A percentile compares a stretch with the other conserved stretches of the same genome.
phyloP scores from a whole-genome alignment of 371 early-diverging fungal species.

The Rhizopus delemar region DNA sequence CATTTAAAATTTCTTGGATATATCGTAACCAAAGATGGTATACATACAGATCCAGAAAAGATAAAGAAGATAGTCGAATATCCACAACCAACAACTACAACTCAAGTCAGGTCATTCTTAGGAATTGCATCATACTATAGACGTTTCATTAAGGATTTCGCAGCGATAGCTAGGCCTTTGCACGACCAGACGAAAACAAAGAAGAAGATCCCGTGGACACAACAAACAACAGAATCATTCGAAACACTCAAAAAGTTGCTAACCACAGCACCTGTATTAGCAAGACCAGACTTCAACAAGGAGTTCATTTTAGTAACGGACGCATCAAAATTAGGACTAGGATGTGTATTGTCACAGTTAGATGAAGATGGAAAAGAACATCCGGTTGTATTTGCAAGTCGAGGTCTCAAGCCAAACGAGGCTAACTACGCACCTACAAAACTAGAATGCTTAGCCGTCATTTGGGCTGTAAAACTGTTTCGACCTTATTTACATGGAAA shows the following conservation, averaged over 20 bases:
- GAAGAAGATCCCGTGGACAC: neutral
- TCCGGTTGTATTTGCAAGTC: neutral
- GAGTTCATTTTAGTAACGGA: conserved; percentile 12
- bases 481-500: neutral
- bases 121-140: conserved; percentile 33
- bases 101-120: conserved; percentile 29
- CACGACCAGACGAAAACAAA: conserved; percentile 30
- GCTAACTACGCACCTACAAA: neutral
- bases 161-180: conserved; percentile 37
- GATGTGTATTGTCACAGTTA: conserved; percentile 32
- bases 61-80: neutral
- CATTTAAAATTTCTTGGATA: conserved; percentile 36
- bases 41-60: neutral
- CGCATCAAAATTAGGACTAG: conserved; percentile 42
- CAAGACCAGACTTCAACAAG: too few relatives aligned
- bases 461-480: neutral
- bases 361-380: conserved; percentile 7
- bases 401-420: neutral
- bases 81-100: conserved; percentile 29
- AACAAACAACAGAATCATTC: too few relatives aligned
- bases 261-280: too few relatives aligned
- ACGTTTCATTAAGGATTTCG: conserved; percentile 30
- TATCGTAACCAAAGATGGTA: conserved; percentile 9
- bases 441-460: neutral
- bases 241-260: too few relatives aligned